These are phyloP conservation scores for Gremmenia infestans DNA, from an alignment of 2,329 filamentous ascomycete species.

Conservation along the genomic window DNA sequence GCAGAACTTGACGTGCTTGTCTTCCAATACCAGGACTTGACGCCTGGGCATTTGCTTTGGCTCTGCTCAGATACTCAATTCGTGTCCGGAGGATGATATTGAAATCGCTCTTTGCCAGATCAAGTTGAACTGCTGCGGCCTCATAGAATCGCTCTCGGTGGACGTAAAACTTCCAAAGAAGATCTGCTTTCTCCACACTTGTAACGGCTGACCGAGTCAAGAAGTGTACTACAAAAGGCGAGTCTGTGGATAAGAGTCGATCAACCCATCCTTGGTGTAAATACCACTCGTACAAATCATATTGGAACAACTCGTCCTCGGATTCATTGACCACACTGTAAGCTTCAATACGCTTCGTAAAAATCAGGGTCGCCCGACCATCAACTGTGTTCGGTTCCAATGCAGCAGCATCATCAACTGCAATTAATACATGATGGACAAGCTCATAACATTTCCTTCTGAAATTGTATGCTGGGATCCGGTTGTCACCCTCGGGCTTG, in stretches of 20 bases:
- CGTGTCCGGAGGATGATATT: constrained; percentile 73
- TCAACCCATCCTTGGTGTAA: constrained; percentile 79
- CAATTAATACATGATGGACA: constrained; percentile 74
- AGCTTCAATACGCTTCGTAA: constrained; percentile 78
- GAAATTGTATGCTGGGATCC: constrained; percentile 61
- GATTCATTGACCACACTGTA: constrained; percentile 87
- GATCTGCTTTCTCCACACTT: constrained; percentile 74
- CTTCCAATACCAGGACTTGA: constrained; percentile 70
- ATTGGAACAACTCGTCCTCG: constrained; percentile 90
- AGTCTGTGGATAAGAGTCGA: constrained; percentile 77
- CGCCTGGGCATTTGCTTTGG: constrained; percentile 88
- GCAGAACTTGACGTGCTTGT: constrained; percentile 76
- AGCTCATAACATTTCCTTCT: constrained; percentile 79
- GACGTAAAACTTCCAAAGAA: constrained; percentile 89
- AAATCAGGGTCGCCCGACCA: constrained; percentile 68
- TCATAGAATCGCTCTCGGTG: constrained; percentile 79
- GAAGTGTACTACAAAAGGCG: constrained; percentile 81
- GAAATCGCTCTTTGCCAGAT: constrained; percentile 81
- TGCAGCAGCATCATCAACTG: constrained; percentile 67
- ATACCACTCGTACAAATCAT: constrained; percentile 98
- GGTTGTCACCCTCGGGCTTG: constrained; percentile 64
- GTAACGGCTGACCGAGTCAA: constrained; percentile 69
- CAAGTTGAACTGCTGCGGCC: constrained; percentile 79
- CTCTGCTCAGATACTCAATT: constrained; percentile 83
- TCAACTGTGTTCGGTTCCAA: constrained; percentile 70